Evolutionary conservation across 2,329 filamentous ascomycete species (phyloP).

Genomic region (Penicillium sp.): DNA sequence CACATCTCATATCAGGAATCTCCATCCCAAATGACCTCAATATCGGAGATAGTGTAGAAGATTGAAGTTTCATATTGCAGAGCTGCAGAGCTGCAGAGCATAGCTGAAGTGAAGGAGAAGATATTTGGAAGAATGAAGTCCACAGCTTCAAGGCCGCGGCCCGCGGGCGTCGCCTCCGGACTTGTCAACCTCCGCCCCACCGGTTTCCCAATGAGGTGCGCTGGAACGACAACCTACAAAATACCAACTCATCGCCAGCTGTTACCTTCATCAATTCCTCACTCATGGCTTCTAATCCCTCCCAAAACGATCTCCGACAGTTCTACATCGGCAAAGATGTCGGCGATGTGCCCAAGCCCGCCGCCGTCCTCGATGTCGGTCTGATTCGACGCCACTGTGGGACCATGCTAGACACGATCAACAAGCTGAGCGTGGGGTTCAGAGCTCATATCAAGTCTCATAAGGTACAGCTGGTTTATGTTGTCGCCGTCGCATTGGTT

Average conservation of each 20-base stretch:
- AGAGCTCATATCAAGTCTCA: slow-evolving; percentile 82
- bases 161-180: not conserved
- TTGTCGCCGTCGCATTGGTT: not conserved
- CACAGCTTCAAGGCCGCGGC: too few relatives aligned
- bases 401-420: slow-evolving; percentile 67
- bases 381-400: slow-evolving; percentile 68
- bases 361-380: slow-evolving; percentile 67
- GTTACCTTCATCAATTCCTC: not conserved
- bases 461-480: slow-evolving; percentile 57
- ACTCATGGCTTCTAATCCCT: slow-evolving; percentile 8
- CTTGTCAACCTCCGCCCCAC: slow-evolving; percentile 11
- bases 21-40: too few relatives aligned
- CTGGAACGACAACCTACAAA: slow-evolving; percentile 2
- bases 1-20: too few relatives aligned
- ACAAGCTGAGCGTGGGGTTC: slow-evolving; percentile 64
- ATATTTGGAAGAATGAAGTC: too few relatives aligned
- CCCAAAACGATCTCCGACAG: slow-evolving; percentile 14
- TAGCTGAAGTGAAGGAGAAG: not conserved
- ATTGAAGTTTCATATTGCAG: not conserved
- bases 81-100: too few relatives aligned
- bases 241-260: not conserved
- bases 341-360: slow-evolving; percentile 63
- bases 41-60: too few relatives aligned
- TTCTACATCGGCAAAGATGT: slow-evolving; percentile 63
- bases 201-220: not conserved